Evolutionary conservation across 148 eudicot species (phyloP).

Genomic region (Silene conica): DNA sequence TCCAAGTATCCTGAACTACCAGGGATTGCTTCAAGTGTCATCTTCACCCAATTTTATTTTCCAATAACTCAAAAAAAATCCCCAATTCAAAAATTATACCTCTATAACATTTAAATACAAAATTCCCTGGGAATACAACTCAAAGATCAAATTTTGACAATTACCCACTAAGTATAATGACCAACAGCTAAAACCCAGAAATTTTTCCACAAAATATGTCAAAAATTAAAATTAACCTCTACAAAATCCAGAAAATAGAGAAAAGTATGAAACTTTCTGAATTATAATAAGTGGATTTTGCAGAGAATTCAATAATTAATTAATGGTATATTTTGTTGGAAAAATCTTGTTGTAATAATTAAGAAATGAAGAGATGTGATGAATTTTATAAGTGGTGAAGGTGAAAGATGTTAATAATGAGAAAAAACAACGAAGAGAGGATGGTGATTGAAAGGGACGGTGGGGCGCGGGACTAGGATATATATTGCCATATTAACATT

Average conservation of each 20-base stretch:
- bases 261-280: neutral
- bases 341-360: too few relatives aligned
- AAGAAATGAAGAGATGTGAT: neutral
- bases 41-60: neutral
- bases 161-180: neutral
- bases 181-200: constrained; percentile 6
- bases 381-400: neutral
- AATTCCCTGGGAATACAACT: neutral
- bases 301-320: neutral
- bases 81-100: neutral
- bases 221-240: neutral
- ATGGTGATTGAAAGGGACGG: neutral
- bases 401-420: neutral
- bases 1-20: constrained; percentile 67
- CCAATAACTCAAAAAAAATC: neutral
- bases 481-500: neutral
- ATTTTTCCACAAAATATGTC: neutral
- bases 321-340: too few relatives aligned
- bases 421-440: neutral
- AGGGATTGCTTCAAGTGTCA: constrained; percentile 43
- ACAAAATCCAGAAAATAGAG: neutral
- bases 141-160: constrained; percentile 14
- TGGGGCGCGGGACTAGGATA: neutral
- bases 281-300: neutral
- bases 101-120: neutral